A percentile compares a stretch with the other conserved stretches of the same genome.
Evolutionary conservation across 164 flowering plant genomes (phyloP).

Genomic region (Chimonanthus salicifolius): DNA sequence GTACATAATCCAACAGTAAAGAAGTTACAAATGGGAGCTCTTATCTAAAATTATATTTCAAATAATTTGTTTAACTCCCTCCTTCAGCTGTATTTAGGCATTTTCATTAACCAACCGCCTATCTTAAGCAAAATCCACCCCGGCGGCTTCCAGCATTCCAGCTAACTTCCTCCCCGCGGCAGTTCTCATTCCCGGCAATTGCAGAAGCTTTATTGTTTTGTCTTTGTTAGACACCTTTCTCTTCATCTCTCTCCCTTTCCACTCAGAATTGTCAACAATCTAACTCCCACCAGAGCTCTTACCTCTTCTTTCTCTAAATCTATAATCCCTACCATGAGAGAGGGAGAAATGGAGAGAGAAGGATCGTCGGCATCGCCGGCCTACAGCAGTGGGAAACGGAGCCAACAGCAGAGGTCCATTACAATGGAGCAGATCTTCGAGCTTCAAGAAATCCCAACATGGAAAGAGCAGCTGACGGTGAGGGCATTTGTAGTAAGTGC

Average conservation of each 20-base stretch:
- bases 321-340: not conserved
- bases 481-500: slow-evolving; percentile 21
- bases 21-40: no score
- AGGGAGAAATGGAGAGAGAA: not conserved
- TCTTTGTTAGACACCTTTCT: not conserved
- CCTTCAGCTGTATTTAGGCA: no score
- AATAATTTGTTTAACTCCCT: no score
- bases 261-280: not conserved
- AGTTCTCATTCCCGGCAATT: no score
- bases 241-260: not conserved
- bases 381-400: not conserved
- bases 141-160: no score
- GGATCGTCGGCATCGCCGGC: not conserved
- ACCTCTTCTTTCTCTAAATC: not conserved
- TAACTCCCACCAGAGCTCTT: not conserved
- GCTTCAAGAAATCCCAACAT: slow-evolving; percentile 11
- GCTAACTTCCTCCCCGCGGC: no score
- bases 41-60: no score
- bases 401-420: not conserved
- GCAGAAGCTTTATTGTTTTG: not conserved
- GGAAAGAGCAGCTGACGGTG: slow-evolving; percentile 17
- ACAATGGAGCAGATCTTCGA: slow-evolving; percentile 13
- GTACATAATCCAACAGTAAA: no score
- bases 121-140: no score
- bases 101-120: no score